These are phyloP conservation scores for Ceratorhiza oryzae-sativae DNA, from an alignment of 1,284 basidiomycete species.

Conservation along the genomic window DNA sequence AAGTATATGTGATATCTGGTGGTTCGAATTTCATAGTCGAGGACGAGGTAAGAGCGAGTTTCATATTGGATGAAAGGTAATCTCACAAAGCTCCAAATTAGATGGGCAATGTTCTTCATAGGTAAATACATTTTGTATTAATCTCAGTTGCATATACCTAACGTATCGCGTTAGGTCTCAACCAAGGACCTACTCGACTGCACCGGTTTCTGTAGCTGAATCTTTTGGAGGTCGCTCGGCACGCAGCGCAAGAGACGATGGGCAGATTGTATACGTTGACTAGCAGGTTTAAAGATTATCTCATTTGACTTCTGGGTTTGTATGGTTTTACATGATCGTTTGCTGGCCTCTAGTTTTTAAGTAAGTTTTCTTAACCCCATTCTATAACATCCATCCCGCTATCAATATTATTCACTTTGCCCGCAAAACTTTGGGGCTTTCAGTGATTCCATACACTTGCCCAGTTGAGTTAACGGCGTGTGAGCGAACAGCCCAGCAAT, in stretches of 20 bases:
- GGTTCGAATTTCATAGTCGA: slow-evolving; percentile 39
- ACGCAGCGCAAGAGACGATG: slow-evolving; percentile 28
- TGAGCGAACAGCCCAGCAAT: background rate
- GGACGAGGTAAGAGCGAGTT: slow-evolving; percentile 21
- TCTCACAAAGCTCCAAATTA: background rate
- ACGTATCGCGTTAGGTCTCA: slow-evolving; percentile 13
- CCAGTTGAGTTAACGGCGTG: slow-evolving; percentile 18
- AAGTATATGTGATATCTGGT: slow-evolving; percentile 36
- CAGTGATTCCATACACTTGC: background rate
- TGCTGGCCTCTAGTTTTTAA: slow-evolving; percentile 17
- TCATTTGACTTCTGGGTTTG: slow-evolving; percentile 15
- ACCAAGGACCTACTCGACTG: slow-evolving; percentile 29
- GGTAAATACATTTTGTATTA: background rate
- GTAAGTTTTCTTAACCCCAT: slow-evolving; percentile 1
- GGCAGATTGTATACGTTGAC: slow-evolving; percentile 22
- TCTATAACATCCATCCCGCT: background rate
- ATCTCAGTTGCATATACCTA: background rate
- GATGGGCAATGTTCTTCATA: slow-evolving; percentile 35
- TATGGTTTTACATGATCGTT: slow-evolving; percentile 14
- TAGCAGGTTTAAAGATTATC: background rate
- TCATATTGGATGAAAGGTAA: background rate
- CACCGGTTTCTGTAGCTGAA: slow-evolving; percentile 22
- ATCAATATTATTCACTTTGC: slow-evolving; percentile 17
- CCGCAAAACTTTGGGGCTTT: background rate
- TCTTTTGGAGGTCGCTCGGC: slow-evolving; percentile 30